phyloP scores from a whole-genome alignment of 164 flowering plant genomes.

The Liriodendron chinense region DNA sequence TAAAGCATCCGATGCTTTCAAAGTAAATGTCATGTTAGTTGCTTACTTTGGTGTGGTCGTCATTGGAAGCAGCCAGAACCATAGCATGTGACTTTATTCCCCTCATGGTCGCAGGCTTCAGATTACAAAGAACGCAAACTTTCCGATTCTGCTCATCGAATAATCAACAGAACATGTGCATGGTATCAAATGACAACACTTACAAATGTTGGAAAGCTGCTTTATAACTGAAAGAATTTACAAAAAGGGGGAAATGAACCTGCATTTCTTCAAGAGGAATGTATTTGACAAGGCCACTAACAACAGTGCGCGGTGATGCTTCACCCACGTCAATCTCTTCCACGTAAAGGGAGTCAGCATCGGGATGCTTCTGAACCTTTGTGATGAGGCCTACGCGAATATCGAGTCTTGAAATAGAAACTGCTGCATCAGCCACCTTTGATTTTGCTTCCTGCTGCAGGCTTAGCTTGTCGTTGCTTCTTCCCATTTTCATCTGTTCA shows the following conservation, averaged over 20 bases:
- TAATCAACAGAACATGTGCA: neutral
- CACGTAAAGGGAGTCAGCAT: constrained; percentile 86
- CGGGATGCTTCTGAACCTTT: constrained; percentile 80
- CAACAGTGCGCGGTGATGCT: constrained; percentile 69
- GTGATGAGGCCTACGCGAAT: constrained; percentile 86
- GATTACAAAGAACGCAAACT: constrained; percentile 91
- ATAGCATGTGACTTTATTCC: constrained; percentile 93
- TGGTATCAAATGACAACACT: neutral
- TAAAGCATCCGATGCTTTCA: neutral
- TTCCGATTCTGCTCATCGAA: constrained; percentile 61
- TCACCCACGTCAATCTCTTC: constrained; percentile 97
- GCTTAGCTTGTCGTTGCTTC: constrained; percentile 46
- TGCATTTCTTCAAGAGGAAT: constrained; percentile 89
- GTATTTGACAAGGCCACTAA: constrained; percentile 91
- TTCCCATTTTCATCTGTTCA: constrained; percentile 40
- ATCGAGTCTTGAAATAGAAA: constrained; percentile 75
- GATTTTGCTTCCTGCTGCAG: constrained; percentile 42
- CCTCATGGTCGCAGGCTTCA: constrained; percentile 89
- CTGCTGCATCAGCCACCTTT: constrained; percentile 46
- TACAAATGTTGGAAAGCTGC: neutral
- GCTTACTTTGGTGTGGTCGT: constrained; percentile 50
- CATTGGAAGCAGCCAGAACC: constrained; percentile 81
- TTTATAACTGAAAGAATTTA: neutral
- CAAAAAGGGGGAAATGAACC: constrained; percentile 32
- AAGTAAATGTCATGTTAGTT: constrained; percentile 1